Base-by-base conservation (phyloP, 257 asterid genomes). In the Galeopsis tetrahit region DNA sequence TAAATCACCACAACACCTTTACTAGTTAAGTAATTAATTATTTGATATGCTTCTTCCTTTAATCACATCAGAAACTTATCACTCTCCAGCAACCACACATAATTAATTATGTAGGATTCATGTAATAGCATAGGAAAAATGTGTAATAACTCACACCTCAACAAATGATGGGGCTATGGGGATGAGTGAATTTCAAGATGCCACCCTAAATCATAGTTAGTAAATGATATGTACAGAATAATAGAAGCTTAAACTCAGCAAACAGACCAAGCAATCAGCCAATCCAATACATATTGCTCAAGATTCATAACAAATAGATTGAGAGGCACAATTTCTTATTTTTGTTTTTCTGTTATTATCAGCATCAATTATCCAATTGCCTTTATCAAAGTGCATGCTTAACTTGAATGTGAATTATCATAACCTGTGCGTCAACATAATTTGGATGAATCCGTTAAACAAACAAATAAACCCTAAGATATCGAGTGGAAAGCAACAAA, bases 391-490 rank as follows among this genome's bases (percentile, higher is more conserved):
- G 43, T 4, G 43, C 28, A 21, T 40, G 9, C 44, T 6, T 40
- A 40, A 40, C 6, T 14, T 17, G 36, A 6, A 63, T 8, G 52
- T 15, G 35, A 63, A 39, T 59, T 1, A 65, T 44, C 10, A 17
- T 4, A 34, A 36, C 31, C 7, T 5, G 32, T 61, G 36, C 61
- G 35, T 11, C 5, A 35, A 14, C 10, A 51, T n/a, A 32, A 52
- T 3, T 52, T 44, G 69, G 63, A 62, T 44, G 15, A 72, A 44
- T 36, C 46, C 58, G 3, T 32, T 4, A 59, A 49, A 63, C 6
- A 34, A 63, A 21, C 33, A 48, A 62, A 46, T n/a, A 32, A n/a
- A 21, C 28, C 28, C 31, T 15, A n/a, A 43, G 15, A 17, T 7
- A 34, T 7, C 10, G 32, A 61, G n/a, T 6, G 35, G 1, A 46